phyloP scores from a whole-genome alignment of 2,329 filamentous ascomycete species.

The Ceratocystis huliohia region DNA sequence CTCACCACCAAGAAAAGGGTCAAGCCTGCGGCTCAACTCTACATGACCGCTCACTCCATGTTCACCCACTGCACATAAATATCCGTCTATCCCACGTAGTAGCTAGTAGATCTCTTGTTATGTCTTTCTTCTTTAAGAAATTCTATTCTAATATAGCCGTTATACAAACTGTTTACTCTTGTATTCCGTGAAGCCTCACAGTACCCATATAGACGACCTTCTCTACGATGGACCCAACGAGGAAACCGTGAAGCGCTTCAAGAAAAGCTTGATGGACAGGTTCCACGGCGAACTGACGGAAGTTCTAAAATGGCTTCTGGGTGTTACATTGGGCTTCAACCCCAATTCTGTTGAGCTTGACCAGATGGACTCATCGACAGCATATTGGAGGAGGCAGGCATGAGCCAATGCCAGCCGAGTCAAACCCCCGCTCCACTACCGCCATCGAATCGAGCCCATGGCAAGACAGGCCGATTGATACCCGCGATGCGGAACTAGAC shows the following conservation, averaged over 20 bases:
- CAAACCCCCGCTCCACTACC: neutral
- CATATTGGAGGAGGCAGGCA: neutral
- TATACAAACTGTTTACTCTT: too few relatives aligned
- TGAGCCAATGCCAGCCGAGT: neutral
- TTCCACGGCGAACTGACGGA: neutral
- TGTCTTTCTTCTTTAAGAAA: too few relatives aligned
- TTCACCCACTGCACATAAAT: too few relatives aligned
- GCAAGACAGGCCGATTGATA: neutral
- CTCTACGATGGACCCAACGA: neutral
- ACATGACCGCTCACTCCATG: too few relatives aligned
- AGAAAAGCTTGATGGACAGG: neutral
- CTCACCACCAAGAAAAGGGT: too few relatives aligned
- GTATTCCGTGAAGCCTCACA: too few relatives aligned
- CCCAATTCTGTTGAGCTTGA: neutral
- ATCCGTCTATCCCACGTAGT: too few relatives aligned
- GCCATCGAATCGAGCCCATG: too few relatives aligned
- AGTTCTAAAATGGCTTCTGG: neutral
- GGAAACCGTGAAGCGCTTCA: neutral
- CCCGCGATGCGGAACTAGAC: neutral
- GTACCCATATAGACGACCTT: neutral
- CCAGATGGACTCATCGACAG: neutral
- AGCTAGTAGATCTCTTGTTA: too few relatives aligned
- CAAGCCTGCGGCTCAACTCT: too few relatives aligned
- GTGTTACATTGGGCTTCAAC: neutral
- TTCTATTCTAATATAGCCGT: too few relatives aligned